phyloP scores from a whole-genome alignment of 805 yeast species.

The Yarrowia porcina region DNA sequence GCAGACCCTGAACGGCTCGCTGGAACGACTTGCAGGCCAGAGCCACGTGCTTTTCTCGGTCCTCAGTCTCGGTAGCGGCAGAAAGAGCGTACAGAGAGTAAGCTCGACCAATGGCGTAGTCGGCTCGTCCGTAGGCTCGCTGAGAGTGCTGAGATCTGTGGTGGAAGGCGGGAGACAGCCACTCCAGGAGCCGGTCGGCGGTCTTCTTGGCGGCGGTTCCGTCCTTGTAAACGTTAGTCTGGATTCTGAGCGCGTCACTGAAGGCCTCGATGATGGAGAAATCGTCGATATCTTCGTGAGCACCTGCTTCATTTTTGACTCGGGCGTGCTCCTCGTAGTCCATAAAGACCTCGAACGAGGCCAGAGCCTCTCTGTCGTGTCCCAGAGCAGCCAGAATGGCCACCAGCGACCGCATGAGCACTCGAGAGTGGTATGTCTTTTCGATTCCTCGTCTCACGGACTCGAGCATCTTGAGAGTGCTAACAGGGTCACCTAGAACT shows the following conservation, averaged over 20 bases:
- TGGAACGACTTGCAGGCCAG: slow-evolving; percentile 31
- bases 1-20: slow-evolving; percentile 26
- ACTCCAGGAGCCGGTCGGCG: slow-evolving; percentile 29
- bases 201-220: slow-evolving; percentile 27
- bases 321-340: slow-evolving; percentile 35
- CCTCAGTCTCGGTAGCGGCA: slow-evolving; percentile 26
- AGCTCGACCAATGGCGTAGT: slow-evolving; percentile 27
- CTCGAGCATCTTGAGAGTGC: slow-evolving; percentile 28
- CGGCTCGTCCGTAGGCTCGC: slow-evolving; percentile 3
- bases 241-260: slow-evolving; percentile 27
- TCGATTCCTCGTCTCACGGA: slow-evolving; percentile 30
- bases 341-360: slow-evolving; percentile 37
- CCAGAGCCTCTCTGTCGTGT: slow-evolving; percentile 36
- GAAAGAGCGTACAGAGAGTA: slow-evolving; percentile 28
- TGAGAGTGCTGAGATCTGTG: slow-evolving; percentile 5
- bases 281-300: slow-evolving; percentile 31
- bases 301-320: slow-evolving; percentile 33
- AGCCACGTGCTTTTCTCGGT: slow-evolving; percentile 26
- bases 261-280: slow-evolving; percentile 31
- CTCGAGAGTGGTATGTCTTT: slow-evolving; percentile 39
- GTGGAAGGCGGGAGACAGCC: slow-evolving; percentile 25
- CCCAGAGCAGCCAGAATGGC: slow-evolving; percentile 34
- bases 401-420: slow-evolving; percentile 36
- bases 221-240: slow-evolving; percentile 28
- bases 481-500: slow-evolving; percentile 25